Conservation (phyloP, 768 basidiomycete genomes). For the Astraeus odoratus region DNA sequence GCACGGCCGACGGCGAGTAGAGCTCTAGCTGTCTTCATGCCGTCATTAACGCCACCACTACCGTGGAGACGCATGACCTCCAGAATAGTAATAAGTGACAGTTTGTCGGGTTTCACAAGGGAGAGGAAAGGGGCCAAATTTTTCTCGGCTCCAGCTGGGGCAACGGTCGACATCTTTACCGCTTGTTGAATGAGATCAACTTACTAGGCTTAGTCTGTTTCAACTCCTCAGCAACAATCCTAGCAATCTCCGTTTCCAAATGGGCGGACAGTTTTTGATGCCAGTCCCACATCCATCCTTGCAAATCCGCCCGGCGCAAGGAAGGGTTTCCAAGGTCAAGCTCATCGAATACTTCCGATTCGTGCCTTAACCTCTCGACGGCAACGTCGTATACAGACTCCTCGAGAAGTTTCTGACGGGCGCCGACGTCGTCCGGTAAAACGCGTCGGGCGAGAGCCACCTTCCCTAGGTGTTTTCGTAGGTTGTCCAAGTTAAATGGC, state of each 20-base stretch:
- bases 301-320: constrained; percentile 46
- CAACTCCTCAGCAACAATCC: constrained; percentile 35
- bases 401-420: constrained; percentile 79
- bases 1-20: constrained; percentile 75
- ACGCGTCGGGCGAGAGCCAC: constrained; percentile 58
- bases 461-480: constrained; percentile 62
- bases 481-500: constrained; percentile 69
- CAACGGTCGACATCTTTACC: background rate
- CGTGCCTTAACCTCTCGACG: constrained; percentile 57
- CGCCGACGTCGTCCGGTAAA: constrained; percentile 57
- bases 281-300: constrained; percentile 86
- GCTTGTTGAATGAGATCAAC: background rate
- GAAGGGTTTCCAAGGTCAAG: constrained; percentile 46
- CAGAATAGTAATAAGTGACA: constrained; percentile 84
- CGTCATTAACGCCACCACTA: constrained; percentile 67
- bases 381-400: constrained; percentile 84
- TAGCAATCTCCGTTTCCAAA: constrained; percentile 44
- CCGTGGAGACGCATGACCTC: constrained; percentile 82
- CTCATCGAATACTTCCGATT: constrained; percentile 49
- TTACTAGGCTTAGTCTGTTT: constrained; percentile 10
- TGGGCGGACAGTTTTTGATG: constrained; percentile 50
- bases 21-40: constrained; percentile 86
- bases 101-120: constrained; percentile 66
- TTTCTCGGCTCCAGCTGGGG: constrained; percentile 9
- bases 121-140: constrained; percentile 64